Evolutionary conservation across 139 green algal species (phyloP), one percentile per base, ranked within the genome.

Genomic region (Raphidocelis subcapitata): DNA sequence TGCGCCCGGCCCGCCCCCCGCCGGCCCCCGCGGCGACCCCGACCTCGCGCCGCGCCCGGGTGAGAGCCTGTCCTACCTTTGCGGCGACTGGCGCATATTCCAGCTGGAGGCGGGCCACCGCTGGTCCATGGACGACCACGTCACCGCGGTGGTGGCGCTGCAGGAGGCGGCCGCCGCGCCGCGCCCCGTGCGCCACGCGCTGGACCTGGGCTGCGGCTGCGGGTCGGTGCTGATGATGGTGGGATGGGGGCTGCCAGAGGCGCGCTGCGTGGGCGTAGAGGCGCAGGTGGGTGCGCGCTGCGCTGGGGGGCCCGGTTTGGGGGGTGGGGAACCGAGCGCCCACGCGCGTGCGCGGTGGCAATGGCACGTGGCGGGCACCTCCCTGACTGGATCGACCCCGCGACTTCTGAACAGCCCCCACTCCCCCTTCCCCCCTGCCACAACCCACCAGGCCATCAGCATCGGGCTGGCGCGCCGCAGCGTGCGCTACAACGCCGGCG

Each of bases 221-320:
- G 72, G 72, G 5, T 72, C 62, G 29, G 72, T 78, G 37, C 72
- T 78, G 49, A 52, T 78, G 51, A 78, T 78, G 72, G 52, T 72
- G 20, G 62, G 62, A 1, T 78, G 72, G 72, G 72, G 62, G 20
- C 62, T 78, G 3, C 59, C 35, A 5, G 37, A 49, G 51, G 20
- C 37, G 49, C 33, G 15, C 10, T 21, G 3, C 2, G 21, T 61
- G 31, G 72, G 72, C 20, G 62, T 78, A 0, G 72, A 78, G 36
- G 72, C 72, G 5, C 72, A 61, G 54, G 54, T 26, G 54, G 10
- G 54, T 12, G 41, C 8, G 41, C 41, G 8, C 8, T 12, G 12
- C 8, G 41, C 8, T 12, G 12, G 41, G 41, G 8, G 8, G 41
- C 8, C 8, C 12, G 12, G 41, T 49, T 8, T 49, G 41, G 8